Percentiles rank a stretch among this genome's conserved stretches.
Conservation (phyloP, 2,329 filamentous ascomycete genomes). For the Fusarium musae region DNA sequence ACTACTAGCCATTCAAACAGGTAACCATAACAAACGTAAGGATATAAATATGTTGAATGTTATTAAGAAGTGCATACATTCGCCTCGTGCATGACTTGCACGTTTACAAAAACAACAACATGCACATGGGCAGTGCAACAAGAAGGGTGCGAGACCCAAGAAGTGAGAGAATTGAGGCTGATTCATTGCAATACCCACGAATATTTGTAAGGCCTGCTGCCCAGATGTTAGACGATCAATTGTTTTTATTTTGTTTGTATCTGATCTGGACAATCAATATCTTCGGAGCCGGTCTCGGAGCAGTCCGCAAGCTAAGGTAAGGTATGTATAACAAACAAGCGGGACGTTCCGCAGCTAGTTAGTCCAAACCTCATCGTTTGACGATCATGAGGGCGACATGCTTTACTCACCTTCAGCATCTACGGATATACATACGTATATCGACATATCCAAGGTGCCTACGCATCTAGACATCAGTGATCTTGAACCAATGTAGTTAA, state of each 20-base stretch:
- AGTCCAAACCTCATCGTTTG: slow-evolving; percentile 1
- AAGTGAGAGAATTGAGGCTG: neutral
- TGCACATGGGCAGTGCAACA: neutral
- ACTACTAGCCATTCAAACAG: neutral
- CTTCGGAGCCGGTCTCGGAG: slow-evolving; percentile 1
- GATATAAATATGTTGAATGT: neutral
- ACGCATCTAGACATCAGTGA: neutral
- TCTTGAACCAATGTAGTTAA: neutral
- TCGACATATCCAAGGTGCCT: neutral
- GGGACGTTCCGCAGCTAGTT: slow-evolving; percentile 41
- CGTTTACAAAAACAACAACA: neutral
- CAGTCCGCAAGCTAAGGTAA: neutral
- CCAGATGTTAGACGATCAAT: neutral
- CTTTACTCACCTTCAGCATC: neutral
- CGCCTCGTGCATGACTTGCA: neutral
- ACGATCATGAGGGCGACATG: neutral
- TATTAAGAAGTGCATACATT: neutral
- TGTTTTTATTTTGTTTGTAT: neutral
- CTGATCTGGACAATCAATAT: neutral
- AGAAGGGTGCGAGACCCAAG: neutral
- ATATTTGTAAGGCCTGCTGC: neutral
- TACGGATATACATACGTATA: neutral
- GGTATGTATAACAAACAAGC: slow-evolving; percentile 19
- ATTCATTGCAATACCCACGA: neutral
- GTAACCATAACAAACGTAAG: neutral